phyloP scores from a whole-genome alignment of 768 basidiomycete species.

The Podaxis sp. region DNA sequence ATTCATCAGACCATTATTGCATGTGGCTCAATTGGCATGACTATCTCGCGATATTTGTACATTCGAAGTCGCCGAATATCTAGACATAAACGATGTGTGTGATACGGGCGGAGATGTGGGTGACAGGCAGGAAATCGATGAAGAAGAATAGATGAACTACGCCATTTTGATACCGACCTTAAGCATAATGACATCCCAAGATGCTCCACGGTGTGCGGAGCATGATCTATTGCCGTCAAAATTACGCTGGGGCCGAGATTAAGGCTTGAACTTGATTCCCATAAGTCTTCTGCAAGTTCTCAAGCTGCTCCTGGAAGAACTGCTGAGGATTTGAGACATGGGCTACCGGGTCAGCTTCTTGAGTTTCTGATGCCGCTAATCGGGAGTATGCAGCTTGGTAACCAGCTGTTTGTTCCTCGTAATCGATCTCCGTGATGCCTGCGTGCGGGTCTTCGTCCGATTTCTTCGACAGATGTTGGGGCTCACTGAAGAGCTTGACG shows the following conservation, averaged over 20 bases:
- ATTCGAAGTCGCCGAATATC: slow-evolving; percentile 15
- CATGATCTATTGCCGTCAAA: background rate
- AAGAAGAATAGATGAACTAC: background rate
- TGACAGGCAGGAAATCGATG: no score
- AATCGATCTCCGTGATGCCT: slow-evolving; percentile 76
- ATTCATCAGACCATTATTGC: slow-evolving; percentile 23
- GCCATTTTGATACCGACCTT: background rate
- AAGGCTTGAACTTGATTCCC: slow-evolving; percentile 36
- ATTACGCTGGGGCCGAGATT: slow-evolving; percentile 29
- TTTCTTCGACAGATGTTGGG: slow-evolving; percentile 58
- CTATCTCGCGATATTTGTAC: slow-evolving; percentile 27
- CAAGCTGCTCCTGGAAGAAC: slow-evolving; percentile 49
- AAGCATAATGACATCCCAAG: background rate
- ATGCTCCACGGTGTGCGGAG: background rate
- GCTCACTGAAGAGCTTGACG: slow-evolving; percentile 73
- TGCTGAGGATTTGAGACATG: slow-evolving; percentile 56
- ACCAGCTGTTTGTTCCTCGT: slow-evolving; percentile 85
- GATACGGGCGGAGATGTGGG: background rate
- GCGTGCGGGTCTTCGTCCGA: slow-evolving; percentile 48
- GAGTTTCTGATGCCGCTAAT: slow-evolving; percentile 75
- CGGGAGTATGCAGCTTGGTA: slow-evolving; percentile 95
- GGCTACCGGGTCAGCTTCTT: slow-evolving; percentile 56
- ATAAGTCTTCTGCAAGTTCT: slow-evolving; percentile 32
- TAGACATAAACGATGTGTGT: slow-evolving; percentile 1
- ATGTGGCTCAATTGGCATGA: slow-evolving; percentile 28